phyloP scores from a whole-genome alignment of 495 filamentous ascomycete genomes.

The Thermochaetoides thermophila region DNA sequence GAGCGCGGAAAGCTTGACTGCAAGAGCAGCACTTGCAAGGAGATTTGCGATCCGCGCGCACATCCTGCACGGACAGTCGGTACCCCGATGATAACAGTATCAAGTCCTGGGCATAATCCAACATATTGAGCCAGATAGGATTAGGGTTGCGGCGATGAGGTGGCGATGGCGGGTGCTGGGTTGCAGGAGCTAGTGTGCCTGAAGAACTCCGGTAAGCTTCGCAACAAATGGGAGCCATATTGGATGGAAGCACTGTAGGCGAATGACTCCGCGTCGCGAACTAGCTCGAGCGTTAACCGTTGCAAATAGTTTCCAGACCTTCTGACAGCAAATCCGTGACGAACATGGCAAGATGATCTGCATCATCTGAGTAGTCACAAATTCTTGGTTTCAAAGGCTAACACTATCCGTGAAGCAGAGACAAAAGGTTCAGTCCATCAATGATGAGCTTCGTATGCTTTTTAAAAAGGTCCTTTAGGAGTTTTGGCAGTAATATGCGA shows the following conservation, averaged over 20 bases:
- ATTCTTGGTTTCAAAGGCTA: too few relatives aligned
- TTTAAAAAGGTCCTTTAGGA: background rate
- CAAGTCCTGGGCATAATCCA: background rate
- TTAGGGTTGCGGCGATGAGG: slow-evolving; percentile 8
- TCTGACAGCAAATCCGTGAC: too few relatives aligned
- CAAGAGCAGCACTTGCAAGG: background rate
- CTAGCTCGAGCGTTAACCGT: slow-evolving; percentile 6
- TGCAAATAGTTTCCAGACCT: too few relatives aligned
- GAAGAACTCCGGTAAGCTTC: slow-evolving; percentile 3
- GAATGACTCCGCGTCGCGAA: slow-evolving; percentile 3
- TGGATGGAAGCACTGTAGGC: slow-evolving; percentile 1
- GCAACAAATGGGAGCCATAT: slow-evolving; percentile 13
- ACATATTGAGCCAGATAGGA: slow-evolving; percentile 3
- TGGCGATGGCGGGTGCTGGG: slow-evolving; percentile 6
- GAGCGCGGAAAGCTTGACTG: background rate
- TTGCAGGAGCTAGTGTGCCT: background rate
- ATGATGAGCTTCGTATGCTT: background rate
- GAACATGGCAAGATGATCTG: too few relatives aligned
- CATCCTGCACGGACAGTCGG: slow-evolving; percentile 1
- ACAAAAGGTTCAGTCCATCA: slow-evolving; percentile 2
- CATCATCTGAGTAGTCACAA: too few relatives aligned
- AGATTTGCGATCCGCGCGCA: slow-evolving; percentile 4
- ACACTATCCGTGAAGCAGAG: slow-evolving; percentile 1
- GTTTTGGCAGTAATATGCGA: background rate
- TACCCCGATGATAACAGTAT: background rate